Base-by-base conservation (phyloP, 2,329 filamentous ascomycete genomes). In the Paecilomyces fulvus region DNA sequence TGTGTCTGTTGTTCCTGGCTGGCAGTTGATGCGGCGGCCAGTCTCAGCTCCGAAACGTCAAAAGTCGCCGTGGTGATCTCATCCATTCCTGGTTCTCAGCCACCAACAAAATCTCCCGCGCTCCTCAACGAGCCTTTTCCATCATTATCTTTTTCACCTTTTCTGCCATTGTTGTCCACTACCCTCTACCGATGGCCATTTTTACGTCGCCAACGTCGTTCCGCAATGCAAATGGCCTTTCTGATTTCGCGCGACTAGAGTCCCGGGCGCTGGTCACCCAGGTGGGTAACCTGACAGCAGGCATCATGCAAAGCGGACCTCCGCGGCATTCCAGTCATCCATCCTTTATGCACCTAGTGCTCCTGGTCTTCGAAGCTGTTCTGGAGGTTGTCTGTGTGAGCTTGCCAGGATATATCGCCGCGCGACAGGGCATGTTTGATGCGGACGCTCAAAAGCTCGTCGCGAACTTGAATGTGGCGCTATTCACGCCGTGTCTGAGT, bases 401-500 rank as follows among this genome's bases (percentile, higher is more conserved):
- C 72, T 75, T 96, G 63, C 94, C 94, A 0, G 94, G 94, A 28
- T 99, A 96, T 75, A 87, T 99, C 61, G 85, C 96, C 55, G 94
- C 94, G 11, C 81, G 88, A 43, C 81, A 90, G 65, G 94, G 94
- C 70, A 89, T 96, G 76, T 97, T 99, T 74, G 90, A 95, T 74
- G 90, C 90, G 61, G 91, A 96, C 53, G 89, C 92, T 71, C 94
- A 99, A 73, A 97, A 96, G 74, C 95, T 99, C 69, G 80, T 96
- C 53, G 92, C 94, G 55, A 96, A 99, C 69, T 80, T 99, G 64
- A 99, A 99, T 72, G 91, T 96, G 58, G 89, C 89, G 77, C 81
- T 99, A 48, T 99, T 99, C 74, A 99, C 94, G 30, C 94, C 94
- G 62, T 97, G 94, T 72, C 84, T 99, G 61, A 95, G 90, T 95